Evolutionary conservation across 2,329 filamentous ascomycete genomes (phyloP), one percentile per base, ranked within the genome.

Genomic region (Epichloe baconii): DNA sequence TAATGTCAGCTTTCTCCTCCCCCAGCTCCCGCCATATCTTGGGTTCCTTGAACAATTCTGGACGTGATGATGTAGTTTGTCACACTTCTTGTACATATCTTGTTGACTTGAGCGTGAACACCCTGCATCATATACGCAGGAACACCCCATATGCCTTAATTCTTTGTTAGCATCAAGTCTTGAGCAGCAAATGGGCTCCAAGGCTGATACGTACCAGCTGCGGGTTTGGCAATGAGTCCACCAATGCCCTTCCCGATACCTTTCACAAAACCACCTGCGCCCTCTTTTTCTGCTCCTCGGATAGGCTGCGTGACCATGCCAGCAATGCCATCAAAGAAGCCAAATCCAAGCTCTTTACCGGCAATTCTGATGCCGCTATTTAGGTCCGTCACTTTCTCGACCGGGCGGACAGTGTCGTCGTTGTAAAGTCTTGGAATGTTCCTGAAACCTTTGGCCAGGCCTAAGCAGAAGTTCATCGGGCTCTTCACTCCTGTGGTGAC

Each of bases 351-450:
- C 61, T 88, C 86, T 64, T 85, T 88, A 2, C 85, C 80, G 4
- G 89, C 90, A 44, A 88, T 82, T 55, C 76, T 82, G 26, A 95
- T 67, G 0, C 90, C 90, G 55, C 83, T 87, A 49, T 80, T 76
- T 47, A 95, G 71, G 48, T 83, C 85, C 0, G 86, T 89, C 4
- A 95, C 86, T 58, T 87, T 88, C 52, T 88, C 85, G 1, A 78
- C 71, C n/a, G 85, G 83, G 8, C 87, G 77, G 1, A 95, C 82
- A 1, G 83, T 90, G 1, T 87, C 81, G 59, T 95, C 89, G 42
- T 89, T 86, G 62, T 95, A 95, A 1, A 95, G 71, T 57, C 80
- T 83, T 0, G 90, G 89, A 5, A 86, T 84, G 59, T 95, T 95
- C 62, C 91, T 85, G 63, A 95, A 94, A 0, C 90, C 90, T 64